A percentile compares a stretch with the other conserved stretches of the same genome.
phyloP scores from a whole-genome alignment of 1,284 basidiomycete genomes.

The Pascua guehoae region DNA sequence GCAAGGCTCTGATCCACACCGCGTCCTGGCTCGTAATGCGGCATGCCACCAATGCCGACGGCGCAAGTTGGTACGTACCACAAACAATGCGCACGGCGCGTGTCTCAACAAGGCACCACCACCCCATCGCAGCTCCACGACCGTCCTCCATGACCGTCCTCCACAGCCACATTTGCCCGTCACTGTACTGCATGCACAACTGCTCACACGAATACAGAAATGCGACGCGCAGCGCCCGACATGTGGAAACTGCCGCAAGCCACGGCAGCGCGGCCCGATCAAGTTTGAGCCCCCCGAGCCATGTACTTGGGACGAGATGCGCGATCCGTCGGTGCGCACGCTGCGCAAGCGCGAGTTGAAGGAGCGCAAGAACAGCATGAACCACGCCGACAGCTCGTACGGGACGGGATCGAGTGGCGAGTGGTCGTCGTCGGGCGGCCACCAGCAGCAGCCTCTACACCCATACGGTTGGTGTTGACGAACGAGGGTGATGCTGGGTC shows the following conservation, averaged over 20 bases:
- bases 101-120: no score
- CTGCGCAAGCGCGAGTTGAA: slow-evolving; percentile 28
- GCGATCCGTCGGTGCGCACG: slow-evolving; percentile 30
- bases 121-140: no score
- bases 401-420: background rate
- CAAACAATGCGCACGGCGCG: no score
- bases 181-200: background rate
- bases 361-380: slow-evolving; percentile 5
- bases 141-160: no score
- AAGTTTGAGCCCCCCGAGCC: slow-evolving; percentile 21
- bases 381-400: background rate
- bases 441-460: background rate
- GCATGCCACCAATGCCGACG: slow-evolving; percentile 44
- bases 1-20: slow-evolving; percentile 10
- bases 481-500: no score
- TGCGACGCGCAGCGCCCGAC: slow-evolving; percentile 41
- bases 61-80: slow-evolving; percentile 34
- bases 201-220: slow-evolving; percentile 24
- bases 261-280: slow-evolving; percentile 27
- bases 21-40: slow-evolving; percentile 38
- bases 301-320: slow-evolving; percentile 42
- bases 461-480: no score
- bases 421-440: background rate
- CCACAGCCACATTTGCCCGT: no score
- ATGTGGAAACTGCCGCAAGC: slow-evolving; percentile 40